These are phyloP conservation scores for Lophiotrema nucula DNA, from an alignment of 495 filamentous ascomycete species.

Conservation along the genomic window DNA sequence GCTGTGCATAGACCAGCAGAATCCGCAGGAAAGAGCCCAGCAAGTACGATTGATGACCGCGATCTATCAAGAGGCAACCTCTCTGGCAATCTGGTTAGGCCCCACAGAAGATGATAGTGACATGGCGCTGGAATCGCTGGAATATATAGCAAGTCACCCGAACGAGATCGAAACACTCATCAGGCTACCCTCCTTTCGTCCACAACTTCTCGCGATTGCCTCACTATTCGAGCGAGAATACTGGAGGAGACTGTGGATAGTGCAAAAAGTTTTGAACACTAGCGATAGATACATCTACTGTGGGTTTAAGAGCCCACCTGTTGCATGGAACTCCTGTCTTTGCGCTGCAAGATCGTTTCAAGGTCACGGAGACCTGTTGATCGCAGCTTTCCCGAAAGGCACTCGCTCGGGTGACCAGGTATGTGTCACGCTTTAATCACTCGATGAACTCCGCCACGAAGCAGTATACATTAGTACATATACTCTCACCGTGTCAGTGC, in stretches of 20 bases:
- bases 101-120: slow-evolving; percentile 19
- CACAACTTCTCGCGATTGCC: slow-evolving; percentile 22
- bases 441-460: too few relatives aligned
- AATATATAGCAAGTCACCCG: not conserved
- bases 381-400: not conserved
- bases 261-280: slow-evolving; percentile 36
- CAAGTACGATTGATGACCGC: slow-evolving; percentile 7
- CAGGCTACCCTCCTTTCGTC: slow-evolving; percentile 12
- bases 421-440: too few relatives aligned
- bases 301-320: too few relatives aligned
- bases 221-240: slow-evolving; percentile 37
- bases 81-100: slow-evolving; percentile 42
- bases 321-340: too few relatives aligned
- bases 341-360: slow-evolving; percentile 26
- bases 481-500: too few relatives aligned
- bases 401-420: too few relatives aligned
- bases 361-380: too few relatives aligned
- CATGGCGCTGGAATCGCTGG: not conserved
- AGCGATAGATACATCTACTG: too few relatives aligned
- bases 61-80: slow-evolving; percentile 38
- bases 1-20: slow-evolving; percentile 34
- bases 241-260: slow-evolving; percentile 38
- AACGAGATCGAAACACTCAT: not conserved
- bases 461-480: too few relatives aligned
- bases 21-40: not conserved